Evolutionary conservation across 768 basidiomycete species (phyloP).

Genomic region (Phanerochaete carnosa): DNA sequence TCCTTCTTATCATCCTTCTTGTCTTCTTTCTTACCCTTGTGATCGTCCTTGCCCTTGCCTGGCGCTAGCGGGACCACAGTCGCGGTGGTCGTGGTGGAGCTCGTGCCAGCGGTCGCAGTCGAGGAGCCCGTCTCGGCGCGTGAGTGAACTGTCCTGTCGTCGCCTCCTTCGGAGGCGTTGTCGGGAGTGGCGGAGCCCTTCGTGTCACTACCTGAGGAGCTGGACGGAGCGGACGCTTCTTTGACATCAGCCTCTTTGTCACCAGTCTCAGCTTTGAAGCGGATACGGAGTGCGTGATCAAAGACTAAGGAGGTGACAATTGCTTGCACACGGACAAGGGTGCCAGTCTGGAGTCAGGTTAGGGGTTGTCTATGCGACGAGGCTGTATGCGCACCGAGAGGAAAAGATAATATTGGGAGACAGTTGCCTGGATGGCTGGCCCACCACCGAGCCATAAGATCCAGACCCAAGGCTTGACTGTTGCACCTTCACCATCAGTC

Average conservation of each 20-base stretch:
- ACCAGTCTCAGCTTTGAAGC: constrained; percentile 36
- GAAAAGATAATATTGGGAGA: constrained; percentile 53
- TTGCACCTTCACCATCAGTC: constrained; percentile 41
- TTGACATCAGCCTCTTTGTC: neutral
- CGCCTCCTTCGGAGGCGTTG: neutral
- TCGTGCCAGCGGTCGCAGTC: neutral
- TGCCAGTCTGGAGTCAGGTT: constrained; percentile 28
- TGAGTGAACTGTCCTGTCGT: neutral
- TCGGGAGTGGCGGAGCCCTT: neutral
- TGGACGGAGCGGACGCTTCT: neutral
- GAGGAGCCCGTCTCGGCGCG: too few species aligned
- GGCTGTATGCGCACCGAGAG: constrained; percentile 20
- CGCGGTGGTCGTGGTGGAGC: neutral
- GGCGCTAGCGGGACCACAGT: neutral
- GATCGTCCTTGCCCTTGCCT: neutral
- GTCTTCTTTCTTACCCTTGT: neutral
- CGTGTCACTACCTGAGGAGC: too few species aligned
- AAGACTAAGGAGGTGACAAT: constrained; percentile 52
- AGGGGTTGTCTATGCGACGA: neutral
- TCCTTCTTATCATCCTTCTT: neutral
- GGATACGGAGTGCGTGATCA: constrained; percentile 58
- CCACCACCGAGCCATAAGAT: constrained; percentile 48
- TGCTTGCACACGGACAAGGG: constrained; percentile 38
- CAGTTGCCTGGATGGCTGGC: constrained; percentile 38
- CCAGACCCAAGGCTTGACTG: constrained; percentile 70